Conservation (phyloP, 768 basidiomycete species). For the Hydnomerulius pinastri region DNA sequence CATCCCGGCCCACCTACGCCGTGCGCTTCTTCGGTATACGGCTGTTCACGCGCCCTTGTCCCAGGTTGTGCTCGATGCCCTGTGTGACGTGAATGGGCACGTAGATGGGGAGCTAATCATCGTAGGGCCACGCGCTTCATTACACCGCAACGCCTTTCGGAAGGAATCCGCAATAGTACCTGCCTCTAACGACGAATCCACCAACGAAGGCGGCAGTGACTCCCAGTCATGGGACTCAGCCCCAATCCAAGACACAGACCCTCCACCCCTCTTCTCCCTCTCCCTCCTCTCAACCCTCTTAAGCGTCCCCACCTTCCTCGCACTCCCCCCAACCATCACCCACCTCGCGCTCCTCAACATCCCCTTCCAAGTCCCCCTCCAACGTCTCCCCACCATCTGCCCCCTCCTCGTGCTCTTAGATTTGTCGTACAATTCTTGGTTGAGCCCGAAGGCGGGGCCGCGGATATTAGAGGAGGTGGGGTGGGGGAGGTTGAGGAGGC, state of each 20-base stretch:
- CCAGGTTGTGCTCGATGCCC: conserved; percentile 46
- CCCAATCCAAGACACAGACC: conserved; percentile 30
- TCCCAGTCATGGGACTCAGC: conserved; percentile 46
- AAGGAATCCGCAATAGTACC: not conserved
- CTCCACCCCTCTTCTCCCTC: conserved; percentile 44
- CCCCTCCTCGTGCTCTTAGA: conserved; percentile 67
- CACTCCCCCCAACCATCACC: conserved; percentile 66
- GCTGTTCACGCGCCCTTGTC: conserved; percentile 60
- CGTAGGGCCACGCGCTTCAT: conserved; percentile 51
- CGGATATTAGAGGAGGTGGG: conserved; percentile 50
- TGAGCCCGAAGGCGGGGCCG: conserved; percentile 31
- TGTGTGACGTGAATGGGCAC: conserved; percentile 53
- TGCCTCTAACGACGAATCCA: not conserved
- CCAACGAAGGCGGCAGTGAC: conserved; percentile 7
- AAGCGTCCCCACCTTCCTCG: conserved; percentile 43
- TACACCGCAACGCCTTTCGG: conserved; percentile 48
- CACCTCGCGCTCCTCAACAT: conserved; percentile 60
- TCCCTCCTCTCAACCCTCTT: conserved; percentile 53
- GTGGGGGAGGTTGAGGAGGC: conserved; percentile 57
- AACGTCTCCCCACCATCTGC: conserved; percentile 57
- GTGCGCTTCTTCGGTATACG: conserved; percentile 56
- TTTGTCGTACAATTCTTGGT: conserved; percentile 65
- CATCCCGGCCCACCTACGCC: conserved; percentile 61
- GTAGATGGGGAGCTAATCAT: conserved; percentile 66
- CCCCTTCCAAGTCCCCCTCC: conserved; percentile 48